Conservation (phyloP, 2,329 filamentous ascomycete species). For the Ceratocystis smalleyi region DNA sequence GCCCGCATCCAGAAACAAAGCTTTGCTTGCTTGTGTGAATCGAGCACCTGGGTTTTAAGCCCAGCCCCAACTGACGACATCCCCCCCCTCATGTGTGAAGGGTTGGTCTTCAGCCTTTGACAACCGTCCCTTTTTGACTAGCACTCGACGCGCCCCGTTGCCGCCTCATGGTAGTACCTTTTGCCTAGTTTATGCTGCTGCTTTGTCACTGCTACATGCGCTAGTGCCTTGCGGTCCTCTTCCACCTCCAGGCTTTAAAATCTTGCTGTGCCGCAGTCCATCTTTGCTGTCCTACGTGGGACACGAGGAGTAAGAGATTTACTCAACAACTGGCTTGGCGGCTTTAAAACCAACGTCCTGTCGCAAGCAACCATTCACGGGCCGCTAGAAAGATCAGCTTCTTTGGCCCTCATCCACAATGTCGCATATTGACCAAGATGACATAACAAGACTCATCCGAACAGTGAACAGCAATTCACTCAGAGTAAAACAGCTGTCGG, state of each 20-base stretch:
- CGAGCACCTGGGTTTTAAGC: background rate
- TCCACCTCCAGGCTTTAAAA: background rate
- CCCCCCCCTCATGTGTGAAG: background rate
- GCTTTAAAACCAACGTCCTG: background rate
- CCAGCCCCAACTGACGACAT: background rate
- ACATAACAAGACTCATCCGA: slow-evolving; percentile 32
- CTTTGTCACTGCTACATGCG: background rate
- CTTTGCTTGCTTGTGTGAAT: background rate
- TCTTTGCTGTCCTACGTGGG: background rate
- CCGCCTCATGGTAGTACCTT: background rate
- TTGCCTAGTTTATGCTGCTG: background rate
- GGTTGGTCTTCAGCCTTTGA: too few relatives aligned
- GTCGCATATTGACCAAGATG: slow-evolving; percentile 19
- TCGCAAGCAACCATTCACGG: background rate
- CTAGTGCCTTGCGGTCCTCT: background rate
- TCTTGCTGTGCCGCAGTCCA: background rate
- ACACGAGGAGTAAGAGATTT: background rate
- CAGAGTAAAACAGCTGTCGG: slow-evolving; percentile 52
- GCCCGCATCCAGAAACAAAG: background rate
- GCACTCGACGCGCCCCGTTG: background rate
- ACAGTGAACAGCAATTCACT: slow-evolving; percentile 31
- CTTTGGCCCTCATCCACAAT: background rate
- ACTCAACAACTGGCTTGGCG: background rate
- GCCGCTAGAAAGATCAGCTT: background rate
- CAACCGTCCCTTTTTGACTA: background rate